A percentile compares a stretch with the other conserved stretches of the same genome.
phyloP scores from a whole-genome alignment of 345 rosid species.

The Noccaea caerulescens region DNA sequence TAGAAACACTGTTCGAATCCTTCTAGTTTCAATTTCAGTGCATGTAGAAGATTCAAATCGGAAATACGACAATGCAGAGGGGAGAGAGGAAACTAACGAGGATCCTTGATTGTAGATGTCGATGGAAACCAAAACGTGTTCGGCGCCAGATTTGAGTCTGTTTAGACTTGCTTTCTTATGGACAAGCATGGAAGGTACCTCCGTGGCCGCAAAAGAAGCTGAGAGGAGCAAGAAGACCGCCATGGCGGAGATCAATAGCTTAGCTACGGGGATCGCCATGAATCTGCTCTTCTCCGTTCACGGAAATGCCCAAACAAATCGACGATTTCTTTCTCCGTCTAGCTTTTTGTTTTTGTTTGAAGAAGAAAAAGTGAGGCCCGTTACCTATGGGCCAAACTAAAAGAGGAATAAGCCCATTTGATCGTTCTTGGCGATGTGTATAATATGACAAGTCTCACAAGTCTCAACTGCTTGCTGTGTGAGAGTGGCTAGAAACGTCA shows the following conservation, averaged over 20 bases:
- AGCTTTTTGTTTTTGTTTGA: no score
- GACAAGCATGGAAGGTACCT: conserved; percentile 76
- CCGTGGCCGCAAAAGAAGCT: conserved; percentile 52
- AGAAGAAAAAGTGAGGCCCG: not conserved
- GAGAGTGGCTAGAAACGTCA: not conserved
- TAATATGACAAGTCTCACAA: no score
- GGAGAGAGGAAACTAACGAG: conserved; percentile 54
- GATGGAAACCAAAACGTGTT: conserved; percentile 76
- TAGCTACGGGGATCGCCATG: conserved; percentile 32
- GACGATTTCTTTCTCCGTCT: not conserved
- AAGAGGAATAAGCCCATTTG: conserved; percentile 7
- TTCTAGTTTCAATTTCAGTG: no score
- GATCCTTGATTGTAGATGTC: conserved; percentile 89
- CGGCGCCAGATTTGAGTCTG: conserved; percentile 73
- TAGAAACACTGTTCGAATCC: no score
- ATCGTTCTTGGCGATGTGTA: not conserved
- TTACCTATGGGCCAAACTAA: not conserved
- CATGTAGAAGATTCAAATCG: no score
- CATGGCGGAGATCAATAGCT: conserved; percentile 41
- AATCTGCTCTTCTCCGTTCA: not conserved
- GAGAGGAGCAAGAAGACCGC: conserved; percentile 51
- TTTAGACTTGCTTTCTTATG: conserved; percentile 77
- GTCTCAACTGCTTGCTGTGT: not conserved
- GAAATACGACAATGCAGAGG: no score
- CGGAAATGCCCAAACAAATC: not conserved